Conservation (phyloP, 495 filamentous ascomycete species). For the Thermochaetoides thermophila region DNA sequence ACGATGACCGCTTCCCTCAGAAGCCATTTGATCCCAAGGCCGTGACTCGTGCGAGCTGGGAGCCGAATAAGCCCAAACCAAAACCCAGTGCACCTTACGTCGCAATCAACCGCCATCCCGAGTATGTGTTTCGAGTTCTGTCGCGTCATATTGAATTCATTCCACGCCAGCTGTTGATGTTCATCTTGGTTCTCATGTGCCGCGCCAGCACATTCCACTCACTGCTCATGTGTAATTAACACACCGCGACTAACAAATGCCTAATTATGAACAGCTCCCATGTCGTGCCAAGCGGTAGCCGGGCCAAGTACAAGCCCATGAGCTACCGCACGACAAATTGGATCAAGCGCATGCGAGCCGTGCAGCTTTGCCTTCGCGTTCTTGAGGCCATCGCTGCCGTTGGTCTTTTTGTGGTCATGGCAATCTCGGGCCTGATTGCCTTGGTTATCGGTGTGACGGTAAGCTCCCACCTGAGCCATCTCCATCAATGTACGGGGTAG, state of each 20-base stretch:
- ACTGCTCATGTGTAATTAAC: too few species aligned
- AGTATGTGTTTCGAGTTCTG: constrained; percentile 55
- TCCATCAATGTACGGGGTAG: too few species aligned
- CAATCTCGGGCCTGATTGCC: constrained; percentile 41
- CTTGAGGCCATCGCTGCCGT: constrained; percentile 50
- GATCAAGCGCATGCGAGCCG: constrained; percentile 47
- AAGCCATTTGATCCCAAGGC: constrained; percentile 68
- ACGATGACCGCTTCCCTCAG: constrained; percentile 34
- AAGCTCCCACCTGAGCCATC: constrained; percentile 16
- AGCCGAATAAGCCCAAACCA: constrained; percentile 44
- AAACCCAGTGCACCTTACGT: constrained; percentile 62
- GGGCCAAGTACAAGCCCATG: constrained; percentile 41
- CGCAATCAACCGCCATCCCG: constrained; percentile 66
- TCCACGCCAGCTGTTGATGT: too few species aligned
- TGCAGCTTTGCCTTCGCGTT: constrained; percentile 52
- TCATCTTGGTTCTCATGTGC: too few species aligned
- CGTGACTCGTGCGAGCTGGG: constrained; percentile 56
- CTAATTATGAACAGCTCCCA: constrained; percentile 21
- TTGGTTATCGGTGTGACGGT: constrained; percentile 73
- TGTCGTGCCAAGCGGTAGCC: constrained; percentile 10
- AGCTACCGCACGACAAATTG: constrained; percentile 48
- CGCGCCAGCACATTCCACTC: background rate
- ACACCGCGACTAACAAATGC: too few species aligned
- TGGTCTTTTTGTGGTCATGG: constrained; percentile 58
- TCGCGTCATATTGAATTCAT: too few species aligned